These are phyloP conservation scores for Peronospora destructor DNA, from an alignment of 352 stramenopile genomes.

Conservation along the genomic window DNA sequence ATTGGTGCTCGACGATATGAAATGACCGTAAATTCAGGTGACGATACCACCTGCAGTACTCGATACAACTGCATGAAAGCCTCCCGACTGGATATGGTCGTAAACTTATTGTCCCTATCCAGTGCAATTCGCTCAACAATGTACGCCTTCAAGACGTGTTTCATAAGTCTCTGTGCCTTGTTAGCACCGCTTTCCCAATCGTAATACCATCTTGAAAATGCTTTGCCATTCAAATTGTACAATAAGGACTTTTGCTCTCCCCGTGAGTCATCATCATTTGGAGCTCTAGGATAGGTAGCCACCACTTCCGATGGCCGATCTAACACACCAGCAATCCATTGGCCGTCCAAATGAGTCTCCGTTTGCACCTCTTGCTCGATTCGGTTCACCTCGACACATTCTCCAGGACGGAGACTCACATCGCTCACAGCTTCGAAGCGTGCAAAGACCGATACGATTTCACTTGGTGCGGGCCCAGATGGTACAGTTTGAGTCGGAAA, in stretches of 20 bases:
- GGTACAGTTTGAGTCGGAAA: constrained; percentile 1
- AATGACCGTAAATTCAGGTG: constrained; percentile 63
- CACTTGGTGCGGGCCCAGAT: constrained; percentile 5
- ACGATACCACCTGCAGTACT: constrained; percentile 42
- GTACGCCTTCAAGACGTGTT: constrained; percentile 59
- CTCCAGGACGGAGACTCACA: constrained; percentile 32
- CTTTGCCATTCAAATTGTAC: constrained; percentile 51
- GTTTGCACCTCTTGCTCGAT: constrained; percentile 34
- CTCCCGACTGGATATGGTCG: constrained; percentile 9
- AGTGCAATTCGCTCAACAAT: constrained; percentile 38
- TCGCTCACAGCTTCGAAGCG: constrained; percentile 36
- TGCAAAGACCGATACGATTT: constrained; percentile 26
- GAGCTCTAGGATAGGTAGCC: constrained; percentile 6
- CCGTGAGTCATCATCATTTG: constrained; percentile 3
- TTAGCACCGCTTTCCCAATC: constrained; percentile 68
- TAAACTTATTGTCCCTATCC: constrained; percentile 34
- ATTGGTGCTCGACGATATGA: constrained; percentile 54
- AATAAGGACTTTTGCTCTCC: constrained; percentile 16
- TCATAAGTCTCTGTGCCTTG: constrained; percentile 61
- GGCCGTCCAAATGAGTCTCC: constrained; percentile 49
- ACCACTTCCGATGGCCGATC: constrained; percentile 38
- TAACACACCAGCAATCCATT: constrained; percentile 47
- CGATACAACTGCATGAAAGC: constrained; percentile 33
- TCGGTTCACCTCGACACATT: constrained; percentile 38
- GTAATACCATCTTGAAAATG: constrained; percentile 57